Conservation (phyloP, 441 rosid genomes). For the Jatropha podagrica region DNA sequence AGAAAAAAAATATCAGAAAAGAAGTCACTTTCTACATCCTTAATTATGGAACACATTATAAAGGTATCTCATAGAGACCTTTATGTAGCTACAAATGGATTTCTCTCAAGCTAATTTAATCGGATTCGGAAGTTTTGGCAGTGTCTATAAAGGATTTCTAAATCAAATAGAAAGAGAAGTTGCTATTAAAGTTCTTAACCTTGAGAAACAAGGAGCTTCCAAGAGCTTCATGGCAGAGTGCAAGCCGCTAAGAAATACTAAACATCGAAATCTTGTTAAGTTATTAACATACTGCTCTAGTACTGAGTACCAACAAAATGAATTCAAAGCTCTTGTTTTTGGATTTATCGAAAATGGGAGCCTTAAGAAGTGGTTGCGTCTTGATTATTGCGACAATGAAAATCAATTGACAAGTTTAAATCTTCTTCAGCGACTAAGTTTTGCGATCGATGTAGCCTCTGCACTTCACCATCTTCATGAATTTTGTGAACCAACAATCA, state of each 20-base stretch:
- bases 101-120: neutral
- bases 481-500: no score
- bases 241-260: constrained; percentile 20
- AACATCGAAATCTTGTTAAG: constrained; percentile 29
- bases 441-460: no score
- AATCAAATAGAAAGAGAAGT: neutral
- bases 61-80: neutral
- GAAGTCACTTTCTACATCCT: neutral
- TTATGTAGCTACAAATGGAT: neutral
- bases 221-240: constrained; percentile 30
- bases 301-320: neutral
- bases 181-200: constrained; percentile 27
- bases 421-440: constrained; percentile 20
- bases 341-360: neutral
- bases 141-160: neutral
- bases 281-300: neutral
- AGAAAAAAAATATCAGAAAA: neutral
- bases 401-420: neutral
- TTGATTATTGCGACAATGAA: neutral
- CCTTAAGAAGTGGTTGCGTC: constrained; percentile 23
- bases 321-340: neutral
- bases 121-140: neutral
- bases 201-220: constrained; percentile 19
- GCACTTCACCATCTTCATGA: no score
- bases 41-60: neutral